A percentile compares a stretch with the other conserved stretches of the same genome.
Evolutionary conservation across 2,329 filamentous ascomycete species (phyloP).

Genomic region (Sporothrix sp.): DNA sequence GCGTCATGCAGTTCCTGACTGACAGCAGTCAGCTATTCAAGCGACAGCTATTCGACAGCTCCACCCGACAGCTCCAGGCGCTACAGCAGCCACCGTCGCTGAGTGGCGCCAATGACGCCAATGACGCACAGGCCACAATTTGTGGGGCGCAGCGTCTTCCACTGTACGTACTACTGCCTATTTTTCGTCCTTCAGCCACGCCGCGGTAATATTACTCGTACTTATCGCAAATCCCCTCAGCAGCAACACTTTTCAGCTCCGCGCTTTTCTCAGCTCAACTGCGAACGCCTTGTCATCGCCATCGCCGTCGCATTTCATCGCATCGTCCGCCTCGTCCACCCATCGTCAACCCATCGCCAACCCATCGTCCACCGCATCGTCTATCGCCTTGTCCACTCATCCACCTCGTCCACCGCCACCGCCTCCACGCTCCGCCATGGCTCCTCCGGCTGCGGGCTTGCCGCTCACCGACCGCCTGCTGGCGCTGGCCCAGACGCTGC

Average conservation of each 20-base stretch:
- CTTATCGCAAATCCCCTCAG: neutral
- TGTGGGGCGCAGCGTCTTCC: neutral
- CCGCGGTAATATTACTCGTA: neutral
- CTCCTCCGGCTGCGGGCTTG: constrained; percentile 59
- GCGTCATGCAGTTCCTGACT: too few relatives aligned
- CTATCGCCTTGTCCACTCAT: neutral
- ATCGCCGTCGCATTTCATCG: too few relatives aligned
- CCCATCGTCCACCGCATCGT: too few relatives aligned
- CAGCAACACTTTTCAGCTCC: neutral
- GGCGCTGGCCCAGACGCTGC: constrained; percentile 75
- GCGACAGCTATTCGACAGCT: too few relatives aligned
- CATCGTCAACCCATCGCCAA: too few relatives aligned
- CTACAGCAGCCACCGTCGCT: neutral
- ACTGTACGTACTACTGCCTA: neutral
- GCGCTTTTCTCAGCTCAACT: too few relatives aligned
- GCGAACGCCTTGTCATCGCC: too few relatives aligned
- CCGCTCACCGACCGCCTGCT: constrained; percentile 67
- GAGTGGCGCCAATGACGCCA: constrained; percentile 6
- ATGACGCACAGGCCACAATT: constrained; percentile 12
- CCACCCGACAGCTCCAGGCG: too few relatives aligned
- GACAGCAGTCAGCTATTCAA: too few relatives aligned
- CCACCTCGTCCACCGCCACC: too few relatives aligned
- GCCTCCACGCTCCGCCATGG: constrained; percentile 37
- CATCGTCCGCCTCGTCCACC: too few relatives aligned
- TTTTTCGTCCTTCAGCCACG: neutral